Evolutionary conservation across 2,329 filamentous ascomycete genomes (phyloP).

Genomic region (Acephala macrosclerotiorum): DNA sequence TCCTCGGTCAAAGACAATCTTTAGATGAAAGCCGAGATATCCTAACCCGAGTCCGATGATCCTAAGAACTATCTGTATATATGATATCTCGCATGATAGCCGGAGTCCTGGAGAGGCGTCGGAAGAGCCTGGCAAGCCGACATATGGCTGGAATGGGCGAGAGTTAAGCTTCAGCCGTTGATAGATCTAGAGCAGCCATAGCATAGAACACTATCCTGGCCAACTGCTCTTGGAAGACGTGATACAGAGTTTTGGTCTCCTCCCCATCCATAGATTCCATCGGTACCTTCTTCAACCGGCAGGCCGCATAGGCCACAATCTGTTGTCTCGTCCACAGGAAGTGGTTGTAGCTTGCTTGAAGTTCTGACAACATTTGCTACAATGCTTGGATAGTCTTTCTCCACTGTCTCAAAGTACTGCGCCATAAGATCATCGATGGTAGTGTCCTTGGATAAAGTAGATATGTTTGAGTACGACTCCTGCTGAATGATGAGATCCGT

Average conservation of each 20-base stretch:
- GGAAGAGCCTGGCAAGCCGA: conserved; percentile 4
- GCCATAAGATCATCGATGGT: conserved; percentile 92
- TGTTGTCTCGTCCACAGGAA: conserved; percentile 43
- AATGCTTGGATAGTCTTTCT: conserved; percentile 86
- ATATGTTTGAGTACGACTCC: conserved; percentile 43
- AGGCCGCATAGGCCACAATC: conserved; percentile 74
- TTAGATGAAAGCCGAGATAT: conserved; percentile 22
- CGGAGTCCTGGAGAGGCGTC: conserved; percentile 5
- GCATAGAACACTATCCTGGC: conserved; percentile 58
- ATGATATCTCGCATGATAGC: conserved; percentile 8
- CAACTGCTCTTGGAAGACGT: conserved; percentile 40
- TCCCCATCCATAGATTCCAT: conserved; percentile 67
- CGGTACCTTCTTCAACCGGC: conserved; percentile 67
- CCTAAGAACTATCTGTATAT: conserved; percentile 15
- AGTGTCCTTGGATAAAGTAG: conserved; percentile 63
- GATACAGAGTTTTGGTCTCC: conserved; percentile 57
- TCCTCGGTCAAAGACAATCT: conserved; percentile 41
- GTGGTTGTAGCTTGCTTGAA: conserved; percentile 76
- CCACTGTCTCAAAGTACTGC: conserved; percentile 87
- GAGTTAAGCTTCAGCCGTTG: conserved; percentile 50
- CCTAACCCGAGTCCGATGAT: conserved; percentile 7
- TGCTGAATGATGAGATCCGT: conserved; percentile 54
- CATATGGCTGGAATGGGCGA: conserved; percentile 15
- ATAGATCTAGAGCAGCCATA: conserved; percentile 78
- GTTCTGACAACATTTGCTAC: conserved; percentile 96